phyloP scores from a whole-genome alignment of 371 early-diverging fungal genomes.

The Amoeboaphelidium protococcarum region DNA sequence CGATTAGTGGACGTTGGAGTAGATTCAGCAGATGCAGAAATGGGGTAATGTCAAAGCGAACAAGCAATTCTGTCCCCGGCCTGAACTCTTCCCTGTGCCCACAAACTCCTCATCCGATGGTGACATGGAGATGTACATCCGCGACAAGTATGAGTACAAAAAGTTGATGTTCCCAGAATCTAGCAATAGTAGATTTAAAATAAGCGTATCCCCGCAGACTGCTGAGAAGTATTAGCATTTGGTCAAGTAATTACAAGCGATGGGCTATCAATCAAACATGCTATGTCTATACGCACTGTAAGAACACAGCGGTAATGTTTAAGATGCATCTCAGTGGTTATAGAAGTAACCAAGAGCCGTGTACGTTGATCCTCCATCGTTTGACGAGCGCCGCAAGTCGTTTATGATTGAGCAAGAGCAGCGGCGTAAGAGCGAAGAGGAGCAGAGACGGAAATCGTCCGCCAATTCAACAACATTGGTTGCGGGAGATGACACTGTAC shows the following conservation, averaged over 20 bases:
- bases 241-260: conserved; percentile 23
- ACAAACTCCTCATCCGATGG: conserved; percentile 13
- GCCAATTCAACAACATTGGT: no score
- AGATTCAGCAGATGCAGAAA: conserved; percentile 25
- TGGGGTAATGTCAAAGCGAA: not conserved
- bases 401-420: no score
- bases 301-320: conserved; percentile 9
- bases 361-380: no score
- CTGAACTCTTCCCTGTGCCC: not conserved
- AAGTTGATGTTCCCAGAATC: conserved; percentile 24
- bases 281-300: conserved; percentile 9
- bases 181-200: conserved; percentile 5
- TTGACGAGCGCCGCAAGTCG: no score
- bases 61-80: not conserved
- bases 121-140: conserved; percentile 62
- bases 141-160: conserved; percentile 77
- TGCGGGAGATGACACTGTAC: no score
- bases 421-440: no score
- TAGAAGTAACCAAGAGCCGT: not conserved
- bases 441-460: no score
- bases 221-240: conserved; percentile 12
- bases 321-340: not conserved
- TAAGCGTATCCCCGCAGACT: not conserved
- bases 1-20: conserved; percentile 77
- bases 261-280: conserved; percentile 35